Evolutionary conservation across 2,329 filamentous ascomycete genomes (phyloP), one percentile per base, ranked within the genome.

Genomic region (Teratosphaeria zuluensis): DNA sequence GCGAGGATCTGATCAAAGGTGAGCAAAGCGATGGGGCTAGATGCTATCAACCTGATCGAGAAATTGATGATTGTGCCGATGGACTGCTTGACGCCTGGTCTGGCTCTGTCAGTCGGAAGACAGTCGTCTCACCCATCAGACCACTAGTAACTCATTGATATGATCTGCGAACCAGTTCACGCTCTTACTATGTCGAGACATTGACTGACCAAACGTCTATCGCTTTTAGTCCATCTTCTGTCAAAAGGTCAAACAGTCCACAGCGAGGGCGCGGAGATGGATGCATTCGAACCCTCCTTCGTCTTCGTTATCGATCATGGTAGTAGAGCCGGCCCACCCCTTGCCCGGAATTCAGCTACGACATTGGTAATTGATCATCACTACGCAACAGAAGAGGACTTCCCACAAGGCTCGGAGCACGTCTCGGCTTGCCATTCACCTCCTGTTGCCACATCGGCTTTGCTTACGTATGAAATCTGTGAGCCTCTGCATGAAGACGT

Each of bases 301-400:
- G 77, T 88, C 57, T 84, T 88, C 67, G 77, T 87, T 1, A 75
- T 88, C 3, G 85, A 87, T 63, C 85, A 88, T 68, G 85, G 85
- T 14, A 85, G 84, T 48, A 76, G 81, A 16, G 75, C 74, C 51
- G 79, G 78, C 0, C 77, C 78, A 4, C 78, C 83, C 1, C 70
- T 88, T 11, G 76, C 84, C 24, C 76, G 81, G 38, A 63, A 65
- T 1, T 68, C 75, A 0, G 77, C 81, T 54, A 79, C 75, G 55
- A 79, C 58, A 11, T 70, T 88, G 3, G 72, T 89, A 12, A 84
- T 88, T 59, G 85, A 88, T 65, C 61, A 88, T 60, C 86, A 88
- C 66, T 76, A 81, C 61, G 74, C 76, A 32, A 73, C 73, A 60
- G 77, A 80, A n/a, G 75, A 79, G 8, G 80, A 83, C 51, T 87